These are phyloP conservation scores for Coffea eugenioides DNA, from an alignment of 257 asterid genomes.

Conservation along the genomic window DNA sequence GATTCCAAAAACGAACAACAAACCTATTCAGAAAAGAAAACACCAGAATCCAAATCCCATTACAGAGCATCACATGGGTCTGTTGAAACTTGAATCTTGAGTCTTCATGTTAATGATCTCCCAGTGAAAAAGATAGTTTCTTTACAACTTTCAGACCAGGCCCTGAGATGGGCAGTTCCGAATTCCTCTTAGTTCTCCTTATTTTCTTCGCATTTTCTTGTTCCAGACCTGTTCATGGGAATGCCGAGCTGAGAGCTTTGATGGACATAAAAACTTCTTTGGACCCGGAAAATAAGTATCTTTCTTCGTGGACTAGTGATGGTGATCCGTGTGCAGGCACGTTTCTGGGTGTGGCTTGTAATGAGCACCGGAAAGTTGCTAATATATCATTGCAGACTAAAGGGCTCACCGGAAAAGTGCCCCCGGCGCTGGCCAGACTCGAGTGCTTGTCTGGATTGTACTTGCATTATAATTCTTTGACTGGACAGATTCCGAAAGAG, in stretches of 20 bases:
- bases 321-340: conserved; percentile 80
- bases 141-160: conserved; percentile 9
- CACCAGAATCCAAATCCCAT: conserved; percentile 8
- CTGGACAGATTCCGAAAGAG: conserved; percentile 78
- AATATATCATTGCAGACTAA: conserved; percentile 63
- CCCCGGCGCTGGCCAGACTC: conserved; percentile 85
- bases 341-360: conserved; percentile 81
- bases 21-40: background rate
- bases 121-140: background rate
- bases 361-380: conserved; percentile 74
- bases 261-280: conserved; percentile 73
- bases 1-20: conserved; percentile 6
- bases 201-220: conserved; percentile 30
- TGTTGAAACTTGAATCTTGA: conserved; percentile 6
- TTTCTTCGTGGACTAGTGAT: conserved; percentile 63
- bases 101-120: background rate
- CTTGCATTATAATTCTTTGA: conserved; percentile 78
- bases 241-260: conserved; percentile 71
- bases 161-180: conserved; percentile 35
- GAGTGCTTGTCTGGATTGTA: conserved; percentile 79
- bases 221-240: conserved; percentile 35
- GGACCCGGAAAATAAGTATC: conserved; percentile 63
- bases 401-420: conserved; percentile 72
- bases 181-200: conserved; percentile 20
- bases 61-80: background rate